Base-by-base conservation (phyloP, 1,139 yeast genomes). In the Kodamaea suecica region DNA sequence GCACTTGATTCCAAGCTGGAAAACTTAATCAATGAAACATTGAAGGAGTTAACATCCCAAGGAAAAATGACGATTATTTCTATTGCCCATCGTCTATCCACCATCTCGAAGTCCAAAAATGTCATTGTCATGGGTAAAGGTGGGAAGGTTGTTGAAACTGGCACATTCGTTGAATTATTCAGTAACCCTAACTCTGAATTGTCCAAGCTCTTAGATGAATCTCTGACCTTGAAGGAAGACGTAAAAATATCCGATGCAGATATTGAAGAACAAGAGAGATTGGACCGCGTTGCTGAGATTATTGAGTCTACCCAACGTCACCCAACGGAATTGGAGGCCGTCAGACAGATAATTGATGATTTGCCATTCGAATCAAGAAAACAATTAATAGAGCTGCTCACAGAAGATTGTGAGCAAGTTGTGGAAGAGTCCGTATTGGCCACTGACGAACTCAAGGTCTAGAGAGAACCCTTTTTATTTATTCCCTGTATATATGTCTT, bases 41-140 rank as follows among this genome's bases (percentile, higher is more conserved):
- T 80, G 40, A 59, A 73, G 41, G 70, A 76, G 41, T 75, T 83
- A 35, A 65, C 72, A 1, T 46, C 58, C 3, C 62, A 66, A 16
- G 78, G 82, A 28, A 85, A 84, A 21, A 70, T 85, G 62, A 87
- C 96, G 1, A 88, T 95, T 1, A 83, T 88, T 23, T 87, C 95
- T 27, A 85, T 90, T 53, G 97, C 97, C 1, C 97, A 88, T 59
- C 71, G 97, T 49, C 73, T 90, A 36, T 85, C 92, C 12, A 84
- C 96, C 8, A 85, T 85, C 31, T 63, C 73, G 14, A 70, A 69
- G 41, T 67, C 74, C 1, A 74, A 70, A 34, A 62, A 62, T 41
- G 81, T 83, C 12, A 78, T 83, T 29, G 83, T 85, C 1, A 51
- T 70, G 24, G 75, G 74, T 3, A 68, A 67, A 38, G 49, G 61